A percentile compares a stretch with the other conserved stretches of the same genome.
phyloP scores from a whole-genome alignment of 768 basidiomycete genomes.

The Leccinum pellstonianum region DNA sequence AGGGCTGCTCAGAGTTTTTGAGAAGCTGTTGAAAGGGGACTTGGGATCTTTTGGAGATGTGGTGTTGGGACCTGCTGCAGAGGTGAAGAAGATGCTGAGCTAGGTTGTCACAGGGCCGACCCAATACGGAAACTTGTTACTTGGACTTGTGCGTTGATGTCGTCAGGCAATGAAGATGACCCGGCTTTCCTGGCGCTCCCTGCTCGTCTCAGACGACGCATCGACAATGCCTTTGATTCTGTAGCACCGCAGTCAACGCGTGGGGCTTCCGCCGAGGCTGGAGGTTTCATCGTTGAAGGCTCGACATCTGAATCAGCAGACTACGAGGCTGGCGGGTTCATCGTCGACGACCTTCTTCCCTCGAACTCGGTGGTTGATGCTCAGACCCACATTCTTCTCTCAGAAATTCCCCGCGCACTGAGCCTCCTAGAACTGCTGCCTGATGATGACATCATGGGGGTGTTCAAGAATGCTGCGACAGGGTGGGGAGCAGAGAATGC shows the following conservation, averaged over 20 bases:
- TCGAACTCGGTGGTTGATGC: constrained; percentile 4
- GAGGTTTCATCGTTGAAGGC: constrained; percentile 37
- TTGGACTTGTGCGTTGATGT: constrained; percentile 10
- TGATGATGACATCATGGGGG: constrained; percentile 69
- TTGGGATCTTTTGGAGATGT: constrained; percentile 35
- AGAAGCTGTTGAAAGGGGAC: constrained; percentile 45
- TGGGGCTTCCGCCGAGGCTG: constrained; percentile 13
- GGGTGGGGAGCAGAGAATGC: constrained; percentile 55
- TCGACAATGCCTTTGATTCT: constrained; percentile 53
- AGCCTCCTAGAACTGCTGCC: constrained; percentile 61
- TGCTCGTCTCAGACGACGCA: constrained; percentile 39
- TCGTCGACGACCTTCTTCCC: constrained; percentile 27
- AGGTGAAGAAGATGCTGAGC: constrained; percentile 45
- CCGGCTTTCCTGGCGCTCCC: constrained; percentile 44
- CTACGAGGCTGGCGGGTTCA: constrained; percentile 32
- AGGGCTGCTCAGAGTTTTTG: constrained; percentile 55
- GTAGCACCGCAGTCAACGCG: constrained; percentile 11
- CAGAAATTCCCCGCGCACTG: constrained; percentile 60
- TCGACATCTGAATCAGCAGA: constrained; percentile 12
- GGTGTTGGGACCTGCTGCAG: constrained; percentile 48
- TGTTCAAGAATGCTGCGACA: constrained; percentile 72
- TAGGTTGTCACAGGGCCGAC: neutral
- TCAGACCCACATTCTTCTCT: constrained; percentile 46
- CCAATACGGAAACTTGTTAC: constrained; percentile 1
- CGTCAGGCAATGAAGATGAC: constrained; percentile 18